A percentile compares a stretch with the other conserved stretches of the same genome.
phyloP scores from a whole-genome alignment of 192 early-diverging fungal genomes.

The Pilobolus umbonatus region DNA sequence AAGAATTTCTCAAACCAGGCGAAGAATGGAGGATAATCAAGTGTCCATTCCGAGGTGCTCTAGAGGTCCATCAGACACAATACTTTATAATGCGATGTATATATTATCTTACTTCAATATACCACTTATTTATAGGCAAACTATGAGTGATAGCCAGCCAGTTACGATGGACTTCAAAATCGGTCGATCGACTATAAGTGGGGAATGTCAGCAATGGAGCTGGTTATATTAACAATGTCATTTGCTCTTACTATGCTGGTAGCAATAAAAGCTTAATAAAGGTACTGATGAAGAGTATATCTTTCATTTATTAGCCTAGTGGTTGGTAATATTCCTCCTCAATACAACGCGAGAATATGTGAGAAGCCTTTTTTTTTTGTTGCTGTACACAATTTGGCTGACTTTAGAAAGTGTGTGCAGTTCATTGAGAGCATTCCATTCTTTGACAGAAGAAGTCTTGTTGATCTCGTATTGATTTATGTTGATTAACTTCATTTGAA shows the following conservation, averaged over 20 bases:
- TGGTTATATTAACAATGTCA: not conserved
- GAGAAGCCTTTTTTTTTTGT: no score
- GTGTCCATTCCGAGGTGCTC: slow-evolving; percentile 84
- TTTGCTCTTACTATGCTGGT: slow-evolving; percentile 17
- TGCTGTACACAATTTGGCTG: no score
- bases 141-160: slow-evolving; percentile 92
- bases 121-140: slow-evolving; percentile 81
- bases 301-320: no score
- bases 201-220: not conserved
- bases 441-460: no score
- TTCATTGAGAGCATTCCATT: no score
- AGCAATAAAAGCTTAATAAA: slow-evolving; percentile 39
- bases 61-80: slow-evolving; percentile 12
- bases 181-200: slow-evolving; percentile 74
- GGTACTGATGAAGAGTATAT: slow-evolving; percentile 44
- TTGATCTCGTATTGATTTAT: no score
- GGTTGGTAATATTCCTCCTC: no score
- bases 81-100: not conserved
- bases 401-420: no score
- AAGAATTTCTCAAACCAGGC: slow-evolving; percentile 91
- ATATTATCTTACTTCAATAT: slow-evolving; percentile 75
- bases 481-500: no score
- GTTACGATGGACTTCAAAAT: slow-evolving; percentile 99
- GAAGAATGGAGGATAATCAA: slow-evolving; percentile 98
- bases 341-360: no score